Evolutionary conservation across 768 basidiomycete species (phyloP).

Genomic region (Psilocybe tampanensis): DNA sequence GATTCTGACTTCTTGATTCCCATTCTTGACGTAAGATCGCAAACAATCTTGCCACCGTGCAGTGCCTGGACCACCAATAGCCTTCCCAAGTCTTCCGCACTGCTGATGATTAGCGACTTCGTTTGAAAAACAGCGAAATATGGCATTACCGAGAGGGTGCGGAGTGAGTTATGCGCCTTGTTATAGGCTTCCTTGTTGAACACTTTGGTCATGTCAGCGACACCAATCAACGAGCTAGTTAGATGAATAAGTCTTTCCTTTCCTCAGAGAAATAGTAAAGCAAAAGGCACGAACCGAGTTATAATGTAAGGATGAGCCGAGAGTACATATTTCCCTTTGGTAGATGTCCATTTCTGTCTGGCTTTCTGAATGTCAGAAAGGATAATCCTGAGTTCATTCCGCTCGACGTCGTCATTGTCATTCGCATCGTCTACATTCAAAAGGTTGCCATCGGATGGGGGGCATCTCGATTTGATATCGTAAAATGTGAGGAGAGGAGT

Average conservation of each 20-base stretch:
- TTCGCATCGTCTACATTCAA: background rate
- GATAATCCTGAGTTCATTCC: background rate
- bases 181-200: too few relatives aligned
- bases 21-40: conserved; percentile 24
- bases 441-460: background rate
- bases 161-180: background rate
- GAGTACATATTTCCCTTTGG: conserved; percentile 16
- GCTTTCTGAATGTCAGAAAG: background rate
- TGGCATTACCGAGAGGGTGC: conserved; percentile 19
- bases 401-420: background rate
- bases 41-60: conserved; percentile 23
- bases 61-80: background rate
- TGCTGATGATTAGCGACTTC: background rate
- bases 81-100: conserved; percentile 1
- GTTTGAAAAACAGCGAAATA: background rate
- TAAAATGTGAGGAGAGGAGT: conserved; percentile 37
- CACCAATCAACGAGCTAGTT: too few relatives aligned
- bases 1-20: conserved; percentile 32
- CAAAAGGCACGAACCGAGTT: conserved; percentile 35
- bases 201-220: too few relatives aligned
- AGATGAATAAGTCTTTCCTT: too few relatives aligned
- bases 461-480: conserved; percentile 25
- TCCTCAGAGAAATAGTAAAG: too few relatives aligned
- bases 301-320: conserved; percentile 36
- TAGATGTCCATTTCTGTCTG: conserved; percentile 9